A percentile compares a stretch with the other conserved stretches of the same genome.
These are phyloP conservation scores for Kazachstania sp. DNA, from an alignment of 1,139 yeast genomes.

Conservation along the genomic window DNA sequence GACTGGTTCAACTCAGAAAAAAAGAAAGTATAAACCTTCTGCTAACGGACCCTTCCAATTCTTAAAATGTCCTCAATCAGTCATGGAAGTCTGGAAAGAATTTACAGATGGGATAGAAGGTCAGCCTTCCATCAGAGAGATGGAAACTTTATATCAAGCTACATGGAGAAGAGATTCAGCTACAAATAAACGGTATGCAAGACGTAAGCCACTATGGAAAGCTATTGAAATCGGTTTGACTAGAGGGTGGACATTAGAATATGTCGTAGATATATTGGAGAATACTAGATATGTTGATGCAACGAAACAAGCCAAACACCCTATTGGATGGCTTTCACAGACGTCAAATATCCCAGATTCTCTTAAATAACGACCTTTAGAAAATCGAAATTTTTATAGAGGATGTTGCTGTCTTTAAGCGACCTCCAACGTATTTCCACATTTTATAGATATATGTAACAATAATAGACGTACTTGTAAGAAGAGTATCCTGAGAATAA, in stretches of 20 bases:
- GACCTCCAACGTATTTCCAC: background rate
- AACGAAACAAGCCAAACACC: constrained; percentile 32
- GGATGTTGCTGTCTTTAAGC: background rate
- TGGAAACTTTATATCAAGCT: constrained; percentile 34
- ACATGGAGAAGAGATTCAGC: constrained; percentile 38
- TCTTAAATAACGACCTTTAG: constrained; percentile 8
- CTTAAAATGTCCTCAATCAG: constrained; percentile 35
- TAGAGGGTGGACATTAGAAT: constrained; percentile 30
- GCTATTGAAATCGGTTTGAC: constrained; percentile 34
- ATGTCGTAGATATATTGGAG: constrained; percentile 32
- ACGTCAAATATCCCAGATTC: constrained; percentile 29
- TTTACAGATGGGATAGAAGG: constrained; percentile 33
- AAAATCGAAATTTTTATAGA: background rate
- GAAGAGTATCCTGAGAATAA: no score
- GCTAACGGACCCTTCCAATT: constrained; percentile 27
- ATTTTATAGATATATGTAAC: no score
- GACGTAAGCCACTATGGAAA: constrained; percentile 35
- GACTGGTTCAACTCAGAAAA: background rate
- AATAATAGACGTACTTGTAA: no score
- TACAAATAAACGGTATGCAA: constrained; percentile 33
- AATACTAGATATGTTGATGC: constrained; percentile 31
- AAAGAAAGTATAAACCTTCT: background rate
- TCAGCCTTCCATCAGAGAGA: constrained; percentile 34
- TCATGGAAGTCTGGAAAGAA: constrained; percentile 37
- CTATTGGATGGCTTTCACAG: constrained; percentile 37